Evolutionary conservation across 805 yeast species (phyloP), one percentile per base, ranked within the genome.

Genomic region (Candida incommunis): DNA sequence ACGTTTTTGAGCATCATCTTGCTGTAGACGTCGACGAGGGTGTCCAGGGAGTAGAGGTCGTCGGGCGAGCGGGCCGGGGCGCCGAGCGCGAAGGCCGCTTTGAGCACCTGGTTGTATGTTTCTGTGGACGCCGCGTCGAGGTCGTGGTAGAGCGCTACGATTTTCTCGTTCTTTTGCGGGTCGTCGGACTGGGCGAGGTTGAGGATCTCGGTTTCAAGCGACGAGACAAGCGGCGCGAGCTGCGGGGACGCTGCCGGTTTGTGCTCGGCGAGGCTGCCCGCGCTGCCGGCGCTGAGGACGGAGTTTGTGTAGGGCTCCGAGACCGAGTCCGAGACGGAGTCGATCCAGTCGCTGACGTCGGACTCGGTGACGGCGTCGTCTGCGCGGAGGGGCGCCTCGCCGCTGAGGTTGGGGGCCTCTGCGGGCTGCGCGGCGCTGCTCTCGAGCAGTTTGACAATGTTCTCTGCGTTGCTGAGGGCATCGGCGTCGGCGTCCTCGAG

Each of bases 1-100:
- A 56, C 46, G 13, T 47, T 51, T 4, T 7, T n/a, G 18, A 31
- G 13, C 20, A 31, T 9, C 37, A 31, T 31, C 5, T 7, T n/a
- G 37, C 37, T 18, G 20, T 31, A 31, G 18, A 31, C 37, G 37
- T 31, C 37, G 20, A 31, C 37, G 20, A 31, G 37, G 37, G 18
- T 31, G 20, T 31, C 37, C 18, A 31, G 37, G 7, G 11, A 7
- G n/a, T 31, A n/a, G 20, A 31, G 20, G 18, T 31, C 37, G 20
- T 31, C 18, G 7, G 37, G 18, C 9, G 37, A n/a, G 13, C 11
- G 13, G 4, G 37, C 20, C 13, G 27, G 27, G 13, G 7, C 13
- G 4, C 18, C 37, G 37, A 31, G 37, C 18, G 9, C 18, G 20
- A 18, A 7, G n/a, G 37, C 37, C 18, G 37, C 11, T n/a, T 31